A percentile compares a stretch with the other conserved stretches of the same genome.
phyloP scores from a whole-genome alignment of 2,329 filamentous ascomycete species.

The Ascochyta koolunga region DNA sequence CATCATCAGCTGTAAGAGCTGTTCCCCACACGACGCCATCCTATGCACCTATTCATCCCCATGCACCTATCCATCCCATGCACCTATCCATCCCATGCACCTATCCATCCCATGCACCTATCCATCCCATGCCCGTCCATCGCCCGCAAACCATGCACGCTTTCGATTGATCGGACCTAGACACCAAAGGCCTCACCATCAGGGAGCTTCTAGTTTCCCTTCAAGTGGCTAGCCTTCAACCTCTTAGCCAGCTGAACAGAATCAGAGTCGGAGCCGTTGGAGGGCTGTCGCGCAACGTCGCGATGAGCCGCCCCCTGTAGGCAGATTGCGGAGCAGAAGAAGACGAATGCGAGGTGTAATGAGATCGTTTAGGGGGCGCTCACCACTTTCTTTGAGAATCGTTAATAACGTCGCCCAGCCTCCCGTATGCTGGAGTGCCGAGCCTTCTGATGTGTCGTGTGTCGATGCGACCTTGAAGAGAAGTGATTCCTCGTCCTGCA shows the following conservation, averaged over 20 bases:
- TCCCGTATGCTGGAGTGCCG: conserved; percentile 81
- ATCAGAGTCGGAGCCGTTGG: conserved; percentile 55
- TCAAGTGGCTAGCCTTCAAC: conserved; percentile 67
- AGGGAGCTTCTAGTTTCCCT: conserved; percentile 35
- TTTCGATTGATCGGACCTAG: conserved; percentile 27
- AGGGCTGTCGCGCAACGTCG: conserved; percentile 33
- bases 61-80: no score
- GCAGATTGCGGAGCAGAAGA: conserved; percentile 39
- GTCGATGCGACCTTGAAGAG: conserved; percentile 83
- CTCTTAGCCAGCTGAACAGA: conserved; percentile 68
- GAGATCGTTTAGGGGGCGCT: conserved; percentile 80
- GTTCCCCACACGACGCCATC: no score
- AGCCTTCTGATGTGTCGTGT: conserved; percentile 79
- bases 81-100: no score
- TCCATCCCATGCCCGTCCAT: no score
- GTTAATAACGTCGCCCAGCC: conserved; percentile 94
- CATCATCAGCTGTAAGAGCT: no score
- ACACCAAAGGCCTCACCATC: conserved; percentile 22
- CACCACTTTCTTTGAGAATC: conserved; percentile 96
- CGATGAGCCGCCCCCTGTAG: conserved; percentile 45
- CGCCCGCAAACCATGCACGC: not conserved
- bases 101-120: no score
- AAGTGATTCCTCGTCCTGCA: conserved; percentile 84
- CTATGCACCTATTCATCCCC: no score
- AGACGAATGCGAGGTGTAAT: conserved; percentile 35